Evolutionary conservation across 2,329 filamentous ascomycete genomes (phyloP).

Genomic region (Seiridium cupressi): DNA sequence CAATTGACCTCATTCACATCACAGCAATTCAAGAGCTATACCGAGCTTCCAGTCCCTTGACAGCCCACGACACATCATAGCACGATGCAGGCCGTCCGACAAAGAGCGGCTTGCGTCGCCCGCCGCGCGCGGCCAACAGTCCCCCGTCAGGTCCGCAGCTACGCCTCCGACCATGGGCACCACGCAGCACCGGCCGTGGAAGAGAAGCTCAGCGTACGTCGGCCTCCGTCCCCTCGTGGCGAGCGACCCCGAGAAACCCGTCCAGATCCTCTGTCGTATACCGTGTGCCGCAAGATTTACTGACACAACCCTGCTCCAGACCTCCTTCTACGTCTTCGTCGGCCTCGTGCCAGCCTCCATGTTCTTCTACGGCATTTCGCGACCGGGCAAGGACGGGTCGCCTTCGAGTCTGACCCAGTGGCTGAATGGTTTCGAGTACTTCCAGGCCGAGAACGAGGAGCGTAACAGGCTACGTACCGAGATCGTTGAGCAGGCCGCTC

Average conservation of each 20-base stretch:
- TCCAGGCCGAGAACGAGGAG: conserved; percentile 47
- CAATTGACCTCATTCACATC: not conserved
- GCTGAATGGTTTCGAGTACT: conserved; percentile 45
- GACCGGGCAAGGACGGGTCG: conserved; percentile 48
- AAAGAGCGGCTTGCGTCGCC: conserved; percentile 39
- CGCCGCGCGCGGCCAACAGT: conserved; percentile 32
- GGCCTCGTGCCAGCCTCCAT: conserved; percentile 42
- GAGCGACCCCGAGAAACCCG: too few species aligned
- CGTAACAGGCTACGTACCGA: conserved; percentile 53
- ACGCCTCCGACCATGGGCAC: conserved; percentile 51
- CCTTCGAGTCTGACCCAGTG: conserved; percentile 43
- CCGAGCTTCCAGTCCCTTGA: conserved; percentile 21
- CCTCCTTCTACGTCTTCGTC: conserved; percentile 45
- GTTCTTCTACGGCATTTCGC: conserved; percentile 47
- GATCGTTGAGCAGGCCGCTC: conserved; percentile 53
- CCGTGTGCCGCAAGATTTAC: not conserved
- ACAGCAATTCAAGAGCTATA: not conserved
- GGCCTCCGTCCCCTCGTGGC: too few species aligned
- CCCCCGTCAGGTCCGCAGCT: conserved; percentile 41
- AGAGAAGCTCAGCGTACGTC: conserved; percentile 57
- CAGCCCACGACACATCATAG: conserved; percentile 13
- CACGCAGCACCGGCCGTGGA: conserved; percentile 40
- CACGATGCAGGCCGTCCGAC: conserved; percentile 36
- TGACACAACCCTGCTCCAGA: conserved; percentile 31
- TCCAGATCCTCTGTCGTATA: too few species aligned